These are phyloP conservation scores for Agrocybe pediades DNA, from an alignment of 768 basidiomycete genomes.

Conservation along the genomic window DNA sequence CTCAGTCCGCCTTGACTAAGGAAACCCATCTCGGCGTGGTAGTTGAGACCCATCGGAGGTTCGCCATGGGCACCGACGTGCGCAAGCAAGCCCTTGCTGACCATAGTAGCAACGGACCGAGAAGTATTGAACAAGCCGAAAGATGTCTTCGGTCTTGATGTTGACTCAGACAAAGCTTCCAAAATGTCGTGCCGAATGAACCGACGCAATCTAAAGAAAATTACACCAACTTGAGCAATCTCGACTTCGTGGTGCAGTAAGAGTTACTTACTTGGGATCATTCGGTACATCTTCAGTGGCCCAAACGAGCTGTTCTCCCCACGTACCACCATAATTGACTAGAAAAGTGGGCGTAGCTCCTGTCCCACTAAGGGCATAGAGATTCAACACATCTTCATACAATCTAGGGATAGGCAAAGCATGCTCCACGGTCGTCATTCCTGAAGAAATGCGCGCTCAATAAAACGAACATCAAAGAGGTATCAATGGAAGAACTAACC, in stretches of 20 bases:
- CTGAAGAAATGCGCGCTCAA: conserved; percentile 33
- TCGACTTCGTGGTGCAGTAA: neutral
- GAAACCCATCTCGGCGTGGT: conserved; percentile 76
- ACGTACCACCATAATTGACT: conserved; percentile 75
- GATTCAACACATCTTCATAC: conserved; percentile 65
- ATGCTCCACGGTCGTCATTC: conserved; percentile 80
- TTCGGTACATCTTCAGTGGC: conserved; percentile 64
- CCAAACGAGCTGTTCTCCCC: conserved; percentile 72
- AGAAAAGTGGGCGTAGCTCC: conserved; percentile 75
- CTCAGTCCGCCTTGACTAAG: conserved; percentile 62
- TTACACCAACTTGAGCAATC: neutral
- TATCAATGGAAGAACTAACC: conserved; percentile 38
- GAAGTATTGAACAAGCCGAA: conserved; percentile 72
- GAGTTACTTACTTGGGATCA: conserved; percentile 59
- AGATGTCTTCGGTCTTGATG: conserved; percentile 58
- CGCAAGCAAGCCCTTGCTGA: conserved; percentile 57
- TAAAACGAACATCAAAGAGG: neutral
- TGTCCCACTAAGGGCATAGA: conserved; percentile 70
- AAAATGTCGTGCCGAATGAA: conserved; percentile 69
- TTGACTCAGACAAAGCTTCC: conserved; percentile 61
- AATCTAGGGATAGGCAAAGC: conserved; percentile 64
- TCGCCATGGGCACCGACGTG: conserved; percentile 80
- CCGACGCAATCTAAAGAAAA: conserved; percentile 50
- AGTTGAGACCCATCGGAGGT: conserved; percentile 71
- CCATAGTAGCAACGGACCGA: conserved; percentile 67